Evolutionary conservation across 805 yeast species (phyloP), one percentile per base, ranked within the genome.

Genomic region (Starmerella stellata): DNA sequence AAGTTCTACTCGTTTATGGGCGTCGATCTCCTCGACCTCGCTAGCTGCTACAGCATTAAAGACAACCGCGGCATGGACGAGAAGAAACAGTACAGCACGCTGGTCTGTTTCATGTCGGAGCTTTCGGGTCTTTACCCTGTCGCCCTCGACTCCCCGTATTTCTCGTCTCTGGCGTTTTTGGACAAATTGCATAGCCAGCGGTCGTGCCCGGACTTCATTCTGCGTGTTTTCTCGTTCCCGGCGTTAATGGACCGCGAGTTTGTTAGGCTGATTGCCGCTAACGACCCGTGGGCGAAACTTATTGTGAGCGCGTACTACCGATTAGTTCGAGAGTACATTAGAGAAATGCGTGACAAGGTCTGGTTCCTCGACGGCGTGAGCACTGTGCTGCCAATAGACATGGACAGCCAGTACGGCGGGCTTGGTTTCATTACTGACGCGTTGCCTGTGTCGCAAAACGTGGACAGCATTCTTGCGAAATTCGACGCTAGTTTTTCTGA

Each of bases 291-390:
- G 36, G 93, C 95, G 2, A 81, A 81, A 82, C 65, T 93, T 48
- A 81, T 87, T 45, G 80, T 87, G 80, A 65, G 92, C 48, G 76
- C 79, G 39, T 85, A 85, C 62, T 85, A 85, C 60, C 74, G 78
- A 40, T 60, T 85, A 41, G 66, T 85, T 35, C 64, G 93, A 47
- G 74, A 77, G 14, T 85, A 78, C 56, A 80, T 93, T 0, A 72
- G 75, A 27, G 92, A 80, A 52, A 77, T 79, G 78, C 79, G 78
- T 55, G 90, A 83, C 51, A 71, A 71, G 49, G 92, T 85, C 15
- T 85, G 95, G 95, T 83, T 85, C 49, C 63, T 85, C 45, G 93
- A 85, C 57, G 95, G 95, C 3, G 90, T 82, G 2, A 72, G 90
- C 4, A 73, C 75, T 39, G 93, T 83, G 1, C 64, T 85, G 35